Evolutionary conservation across 805 yeast genomes (phyloP), one percentile per base, ranked within the genome.

Genomic region (Saccharomycopsis microspora): DNA sequence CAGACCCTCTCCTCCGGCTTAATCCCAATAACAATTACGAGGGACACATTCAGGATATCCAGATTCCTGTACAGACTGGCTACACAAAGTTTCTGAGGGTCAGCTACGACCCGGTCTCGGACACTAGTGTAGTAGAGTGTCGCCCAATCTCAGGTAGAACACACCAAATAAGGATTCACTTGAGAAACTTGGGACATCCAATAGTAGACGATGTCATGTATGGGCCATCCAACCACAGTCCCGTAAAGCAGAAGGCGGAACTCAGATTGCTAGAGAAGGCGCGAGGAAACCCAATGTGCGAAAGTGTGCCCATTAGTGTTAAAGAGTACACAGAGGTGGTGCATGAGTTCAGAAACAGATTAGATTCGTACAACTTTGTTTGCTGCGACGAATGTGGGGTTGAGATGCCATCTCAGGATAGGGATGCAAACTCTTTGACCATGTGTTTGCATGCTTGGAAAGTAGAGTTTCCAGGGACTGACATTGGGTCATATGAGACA

Each of bases 151-250:
- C 98, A 0, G 98, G 98, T 0, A 71, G 98, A 59, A 87, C 97
- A 0, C 98, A 90, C 62, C 98, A 90, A 61, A 88, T 93, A 44
- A 69, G 98, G 51, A 95, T 93, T 1, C 98, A 93, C 66, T 65
- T 93, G 48, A 96, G 89, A 63, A 82, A 71, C 55, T 56, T 93
- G n/a, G 97, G 97, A 0, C 74, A 69, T 58, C 96, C 97, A 0
- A 90, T 90, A 42, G 87, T 85, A 3, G 89, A 90, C 60, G 98
- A 90, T 62, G 97, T 97, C 0, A 71, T 89, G 1, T 90, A 86
- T 59, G 52, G 54, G 5, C 44, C 43, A 3, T 4, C 27, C 3
- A 36, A 42, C 5, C 29, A 28, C 9, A 32, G 46, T 6, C 47
- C 47, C 10, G n/a, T 48, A 32, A 42, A 41, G 27, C 45, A 44